Evolutionary conservation across 306 rosid species (phyloP), one percentile per base, ranked within the genome.

Genomic region (Castanospermum australe): DNA sequence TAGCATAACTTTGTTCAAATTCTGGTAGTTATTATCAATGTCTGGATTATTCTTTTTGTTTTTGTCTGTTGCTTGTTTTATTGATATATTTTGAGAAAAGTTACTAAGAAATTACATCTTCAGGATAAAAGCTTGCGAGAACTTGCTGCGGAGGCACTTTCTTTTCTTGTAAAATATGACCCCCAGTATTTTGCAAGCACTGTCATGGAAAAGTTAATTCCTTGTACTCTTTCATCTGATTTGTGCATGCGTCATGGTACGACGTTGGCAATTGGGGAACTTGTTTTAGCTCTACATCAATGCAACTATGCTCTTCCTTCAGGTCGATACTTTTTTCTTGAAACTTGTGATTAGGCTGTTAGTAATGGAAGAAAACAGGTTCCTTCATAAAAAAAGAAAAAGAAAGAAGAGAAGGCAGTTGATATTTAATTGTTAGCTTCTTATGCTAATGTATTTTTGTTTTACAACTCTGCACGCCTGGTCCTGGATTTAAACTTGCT

Each of bases 161-260:
- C 94, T 73, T 85, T 87, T 75, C 96, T 91, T 72, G 98, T 90
- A 70, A 93, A 90, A 80, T 93, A 91, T 76, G 92, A 93, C 35
- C 93, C 97, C 24, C 90, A 77, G 75, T 86, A 90, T 85, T 90
- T 93, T 85, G 86, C 89, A 8, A 85, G 79, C 78, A 81, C 62
- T 57, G 89, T 85, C 73, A 20, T 93, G 88, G 96, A 91, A 75
- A 92, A 88, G 81, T 74, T 90, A 84, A 89, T 93, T 80, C 94
- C 98, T 48, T 87, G 88, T 70, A 95, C 99, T 33, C 97, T 93
- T 77, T 93, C 98, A 70, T 81, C 99, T 76, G 99, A 95, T 84
- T 79, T 95, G 81, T 91, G 99, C 93, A 91, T 81, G 96, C 97
- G 98, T 71, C 98, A 93, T 86, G 99, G 99, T 67, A 91, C 98